Conservation (phyloP, 2,329 filamentous ascomycete species). For the Colletotrichum karsti region DNA sequence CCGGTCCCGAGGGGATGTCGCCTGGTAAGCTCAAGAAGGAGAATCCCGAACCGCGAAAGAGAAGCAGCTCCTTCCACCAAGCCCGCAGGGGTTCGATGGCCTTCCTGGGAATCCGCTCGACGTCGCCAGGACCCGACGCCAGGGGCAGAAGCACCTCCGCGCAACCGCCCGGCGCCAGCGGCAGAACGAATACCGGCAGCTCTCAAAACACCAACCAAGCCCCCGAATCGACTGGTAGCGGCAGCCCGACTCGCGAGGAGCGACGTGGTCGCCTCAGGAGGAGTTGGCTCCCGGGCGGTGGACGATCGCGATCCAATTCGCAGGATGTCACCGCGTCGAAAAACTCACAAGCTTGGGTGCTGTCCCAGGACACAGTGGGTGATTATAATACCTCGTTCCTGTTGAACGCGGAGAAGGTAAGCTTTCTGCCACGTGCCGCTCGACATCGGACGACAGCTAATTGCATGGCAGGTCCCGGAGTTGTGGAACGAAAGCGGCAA, state of each 20-base stretch:
- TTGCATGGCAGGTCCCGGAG: slow-evolving; percentile 63
- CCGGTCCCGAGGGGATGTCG: not conserved
- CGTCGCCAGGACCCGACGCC: slow-evolving; percentile 44
- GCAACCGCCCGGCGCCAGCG: slow-evolving; percentile 45
- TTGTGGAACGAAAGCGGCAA: slow-evolving; percentile 70
- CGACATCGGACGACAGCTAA: slow-evolving; percentile 24
- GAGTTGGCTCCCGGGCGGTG: slow-evolving; percentile 62
- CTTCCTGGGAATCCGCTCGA: slow-evolving; percentile 34
- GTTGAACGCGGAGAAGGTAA: slow-evolving; percentile 63
- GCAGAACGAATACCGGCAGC: slow-evolving; percentile 30
- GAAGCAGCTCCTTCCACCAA: slow-evolving; percentile 43
- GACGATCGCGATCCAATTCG: slow-evolving; percentile 60
- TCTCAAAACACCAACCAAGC: slow-evolving; percentile 30
- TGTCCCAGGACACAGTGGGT: slow-evolving; percentile 57
- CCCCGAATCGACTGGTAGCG: slow-evolving; percentile 46
- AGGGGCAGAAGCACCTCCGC: slow-evolving; percentile 58
- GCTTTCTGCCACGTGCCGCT: slow-evolving; percentile 24
- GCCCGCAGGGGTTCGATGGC: slow-evolving; percentile 31
- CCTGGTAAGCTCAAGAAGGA: slow-evolving; percentile 43
- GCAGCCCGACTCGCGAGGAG: slow-evolving; percentile 50
- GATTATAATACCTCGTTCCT: slow-evolving; percentile 66
- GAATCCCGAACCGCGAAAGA: slow-evolving; percentile 35
- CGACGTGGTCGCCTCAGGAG: slow-evolving; percentile 54
- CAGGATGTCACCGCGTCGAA: slow-evolving; percentile 36
- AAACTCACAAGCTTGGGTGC: slow-evolving; percentile 59